phyloP scores from a whole-genome alignment of 2,329 filamentous ascomycete genomes.

The Aspergillus sp. region DNA sequence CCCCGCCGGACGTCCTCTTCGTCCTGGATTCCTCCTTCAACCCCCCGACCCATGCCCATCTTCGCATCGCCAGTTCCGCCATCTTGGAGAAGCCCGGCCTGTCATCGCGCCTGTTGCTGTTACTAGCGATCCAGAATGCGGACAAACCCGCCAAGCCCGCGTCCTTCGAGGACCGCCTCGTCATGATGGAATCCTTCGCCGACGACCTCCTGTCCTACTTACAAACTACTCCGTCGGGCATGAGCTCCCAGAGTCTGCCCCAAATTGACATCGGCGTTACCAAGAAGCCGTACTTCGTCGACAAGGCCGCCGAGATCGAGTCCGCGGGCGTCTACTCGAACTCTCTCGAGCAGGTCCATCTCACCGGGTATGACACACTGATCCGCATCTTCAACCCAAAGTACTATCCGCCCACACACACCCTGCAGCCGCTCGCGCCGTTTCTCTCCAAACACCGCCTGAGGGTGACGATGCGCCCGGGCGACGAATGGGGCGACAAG shows the following conservation, averaged over 20 bases:
- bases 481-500: conserved; percentile 30
- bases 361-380: conserved; percentile 41
- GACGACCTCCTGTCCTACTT: conserved; percentile 31
- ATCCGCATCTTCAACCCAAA: conserved; percentile 41
- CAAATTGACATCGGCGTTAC: conserved; percentile 40
- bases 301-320: conserved; percentile 39
- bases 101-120: conserved; percentile 42
- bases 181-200: conserved; percentile 42
- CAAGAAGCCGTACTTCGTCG: conserved; percentile 40
- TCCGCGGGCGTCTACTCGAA: conserved; percentile 25
- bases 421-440: conserved; percentile 30
- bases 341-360: conserved; percentile 36
- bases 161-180: conserved; percentile 39
- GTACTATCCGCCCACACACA: conserved; percentile 39
- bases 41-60: conserved; percentile 52
- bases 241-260: conserved; percentile 12
- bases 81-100: conserved; percentile 28
- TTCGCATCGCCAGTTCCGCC: conserved; percentile 46
- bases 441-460: conserved; percentile 37
- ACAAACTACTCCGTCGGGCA: conserved; percentile 7
- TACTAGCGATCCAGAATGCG: conserved; percentile 56
- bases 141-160: conserved; percentile 49
- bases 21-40: conserved; percentile 60
- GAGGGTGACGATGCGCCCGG: conserved; percentile 35
- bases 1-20: conserved; percentile 39